Evolutionary conservation across 202 grass and related monocot species (phyloP).

Genomic region (Panicum hallii): DNA sequence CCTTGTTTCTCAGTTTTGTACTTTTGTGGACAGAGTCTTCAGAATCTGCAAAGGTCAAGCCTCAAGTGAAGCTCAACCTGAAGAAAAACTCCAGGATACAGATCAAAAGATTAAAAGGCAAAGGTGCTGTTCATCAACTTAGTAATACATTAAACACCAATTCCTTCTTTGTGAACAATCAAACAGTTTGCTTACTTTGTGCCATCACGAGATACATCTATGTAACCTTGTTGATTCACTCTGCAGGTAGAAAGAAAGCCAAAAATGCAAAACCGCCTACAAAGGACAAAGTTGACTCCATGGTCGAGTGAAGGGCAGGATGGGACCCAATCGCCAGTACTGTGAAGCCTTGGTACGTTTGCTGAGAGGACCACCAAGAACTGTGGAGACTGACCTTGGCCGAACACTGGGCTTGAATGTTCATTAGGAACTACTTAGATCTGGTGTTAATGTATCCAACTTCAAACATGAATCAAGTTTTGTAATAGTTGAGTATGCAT

Average conservation of each 20-base stretch:
- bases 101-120: slow-evolving; percentile 75
- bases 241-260: slow-evolving; percentile 63
- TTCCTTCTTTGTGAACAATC: slow-evolving; percentile 22
- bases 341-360: slow-evolving; percentile 4
- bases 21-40: slow-evolving; percentile 52
- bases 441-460: slow-evolving; percentile 31
- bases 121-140: slow-evolving; percentile 43
- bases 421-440: slow-evolving; percentile 36
- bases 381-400: background rate
- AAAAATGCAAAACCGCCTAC: slow-evolving; percentile 48
- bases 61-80: slow-evolving; percentile 56
- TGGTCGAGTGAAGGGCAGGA: slow-evolving; percentile 56
- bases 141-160: background rate
- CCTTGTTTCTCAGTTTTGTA: slow-evolving; percentile 26
- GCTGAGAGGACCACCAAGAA: slow-evolving; percentile 12
- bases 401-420: slow-evolving; percentile 25
- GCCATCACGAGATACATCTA: slow-evolving; percentile 1
- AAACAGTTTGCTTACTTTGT: background rate
- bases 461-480: slow-evolving; percentile 20
- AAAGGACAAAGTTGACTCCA: slow-evolving; percentile 51
- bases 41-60: slow-evolving; percentile 49
- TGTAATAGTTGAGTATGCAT: background rate
- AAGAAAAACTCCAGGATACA: slow-evolving; percentile 74
- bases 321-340: background rate
- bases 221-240: background rate